Evolutionary conservation across 176 grass and related monocot species (phyloP), one percentile per base, ranked within the genome.

Genomic region (Avena atlantica): DNA sequence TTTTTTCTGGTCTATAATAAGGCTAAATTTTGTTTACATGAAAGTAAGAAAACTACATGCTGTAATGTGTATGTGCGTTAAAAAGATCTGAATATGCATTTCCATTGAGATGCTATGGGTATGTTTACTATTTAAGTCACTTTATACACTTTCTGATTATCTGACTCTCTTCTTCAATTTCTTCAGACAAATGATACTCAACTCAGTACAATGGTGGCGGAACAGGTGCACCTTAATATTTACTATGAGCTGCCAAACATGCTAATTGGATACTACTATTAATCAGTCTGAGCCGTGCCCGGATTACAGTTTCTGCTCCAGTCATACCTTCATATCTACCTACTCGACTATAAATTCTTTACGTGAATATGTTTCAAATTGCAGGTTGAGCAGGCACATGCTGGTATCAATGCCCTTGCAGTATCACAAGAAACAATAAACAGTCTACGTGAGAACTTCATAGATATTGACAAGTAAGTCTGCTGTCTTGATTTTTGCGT

Each of bases 171-270:
- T 87, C 56, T 92, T 29, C 50, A 83, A 79, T 53, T 40, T 80
- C 89, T 91, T 70, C 92, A 98, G 93, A 92, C 96, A 86, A 95
- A 98, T 98, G 96, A 98, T 82, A 94, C 96, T 48, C 96, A 98
- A 84, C 93, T 98, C 51, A 98, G 93, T 87, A 94, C 96, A 85
- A 95, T 95, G 96, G 93, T 98, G 70, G 93, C 96, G 81, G 96
- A 95, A 82, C 96, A 98, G 96, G 97, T 98, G 91, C 61, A 42
- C 79, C 37, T 52, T 75, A 29, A 51, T 88, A 85, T 88, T 23
- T 21, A 40, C 29, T 71, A 88, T 77, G 52, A 57, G n/a, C n/a
- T 84, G 50, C 15, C 51, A 70, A 73, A 87, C 36, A 70, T 76
- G 57, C 74, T 80, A 23, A 61, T 37, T 49, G 47, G 51, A 49